Conservation (phyloP, 2,329 filamentous ascomycete species). For the Stachybotrys chlorohalonatus region DNA sequence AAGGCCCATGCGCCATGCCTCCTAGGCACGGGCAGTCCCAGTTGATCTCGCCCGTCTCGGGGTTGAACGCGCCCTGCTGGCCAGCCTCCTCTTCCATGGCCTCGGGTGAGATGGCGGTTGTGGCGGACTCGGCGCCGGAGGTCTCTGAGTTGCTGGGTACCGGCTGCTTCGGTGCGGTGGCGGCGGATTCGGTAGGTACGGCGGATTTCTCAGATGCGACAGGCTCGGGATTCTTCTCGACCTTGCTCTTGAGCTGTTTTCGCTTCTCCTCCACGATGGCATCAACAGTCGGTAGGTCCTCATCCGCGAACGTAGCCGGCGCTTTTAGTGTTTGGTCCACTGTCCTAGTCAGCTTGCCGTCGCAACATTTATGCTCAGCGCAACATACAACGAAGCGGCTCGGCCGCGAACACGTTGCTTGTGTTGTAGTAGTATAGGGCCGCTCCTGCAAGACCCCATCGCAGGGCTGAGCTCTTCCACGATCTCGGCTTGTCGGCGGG, state of each 20-base stretch:
- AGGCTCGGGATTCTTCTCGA: constrained; percentile 11
- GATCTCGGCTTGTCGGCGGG: constrained; percentile 60
- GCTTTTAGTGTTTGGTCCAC: constrained; percentile 23
- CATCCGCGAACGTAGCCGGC: constrained; percentile 44
- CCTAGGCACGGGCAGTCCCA: constrained; percentile 98
- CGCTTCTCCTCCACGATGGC: constrained; percentile 57
- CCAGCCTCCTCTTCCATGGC: constrained; percentile 70
- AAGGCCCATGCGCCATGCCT: constrained; percentile 94
- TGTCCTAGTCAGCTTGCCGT: constrained; percentile 5
- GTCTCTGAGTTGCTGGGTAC: constrained; percentile 1
- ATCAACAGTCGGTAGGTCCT: constrained; percentile 55
- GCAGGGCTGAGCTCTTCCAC: constrained; percentile 68
- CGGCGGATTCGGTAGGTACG: constrained; percentile 1
- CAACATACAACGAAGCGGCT: constrained; percentile 56
- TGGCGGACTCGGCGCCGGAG: constrained; percentile 8
- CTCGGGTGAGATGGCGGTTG: constrained; percentile 29
- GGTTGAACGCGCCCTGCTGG: constrained; percentile 91
- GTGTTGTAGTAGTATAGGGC: constrained; percentile 94
- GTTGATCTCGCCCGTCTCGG: constrained; percentile 98
- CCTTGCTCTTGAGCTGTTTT: constrained; percentile 29
- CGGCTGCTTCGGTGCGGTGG: constrained; percentile 10
- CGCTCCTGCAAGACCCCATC: constrained; percentile 68
- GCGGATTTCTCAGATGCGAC: neutral
- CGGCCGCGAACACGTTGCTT: constrained; percentile 76
- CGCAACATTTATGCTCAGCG: neutral